Base-by-base conservation (phyloP, 2,329 filamentous ascomycete genomes). In the Blumeriella jaapii region DNA sequence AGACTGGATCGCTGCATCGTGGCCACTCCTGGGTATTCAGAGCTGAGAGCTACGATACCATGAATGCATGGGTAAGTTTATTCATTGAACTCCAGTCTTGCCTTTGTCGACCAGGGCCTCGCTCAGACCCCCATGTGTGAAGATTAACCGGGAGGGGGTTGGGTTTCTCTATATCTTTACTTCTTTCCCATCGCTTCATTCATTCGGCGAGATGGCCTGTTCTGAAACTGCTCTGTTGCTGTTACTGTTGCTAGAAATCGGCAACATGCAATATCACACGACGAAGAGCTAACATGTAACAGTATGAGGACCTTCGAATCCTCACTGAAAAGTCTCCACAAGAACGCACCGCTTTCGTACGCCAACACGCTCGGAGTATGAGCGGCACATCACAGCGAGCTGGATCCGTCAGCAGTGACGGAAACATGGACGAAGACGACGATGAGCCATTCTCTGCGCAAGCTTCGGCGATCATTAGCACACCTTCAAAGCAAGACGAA, bases 1-100 rank as follows among this genome's bases (percentile, higher is more conserved):
- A 96, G 61, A 91, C 86, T 4, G 89, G 91, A 34, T 67, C 81
- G 3, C 84, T 96, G 76, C 91, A 96, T 59, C 82, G 87, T 37
- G 76, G 74, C 15, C 76, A 80, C 49, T 78, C 72, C 2, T 82
- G 77, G 77, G 74, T 80, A 14, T 81, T 82, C 60, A 71, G 77
- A 29, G 75, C 74, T 34, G 76, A 80, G 51, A 77, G 71, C 47
- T 68, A 93, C 58, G 89, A 96, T 49, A 95, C 87, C 10, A 95
- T 96, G 89, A 77, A 93, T 65, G 85, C 86, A 29, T 98, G 91
- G 77, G 41, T 35, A 35, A 13, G 33, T 35, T 23, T 12, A 26
- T 28, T 22, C 13, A 17, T 19, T 12, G 6, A 5, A 13, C 15
- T 13, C 15, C 8, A 20, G 9, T 30, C 2, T 13, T 12, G 8